Conservation (phyloP, 192 early-diverging fungal species). For the Entomortierella chlamydospora region DNA sequence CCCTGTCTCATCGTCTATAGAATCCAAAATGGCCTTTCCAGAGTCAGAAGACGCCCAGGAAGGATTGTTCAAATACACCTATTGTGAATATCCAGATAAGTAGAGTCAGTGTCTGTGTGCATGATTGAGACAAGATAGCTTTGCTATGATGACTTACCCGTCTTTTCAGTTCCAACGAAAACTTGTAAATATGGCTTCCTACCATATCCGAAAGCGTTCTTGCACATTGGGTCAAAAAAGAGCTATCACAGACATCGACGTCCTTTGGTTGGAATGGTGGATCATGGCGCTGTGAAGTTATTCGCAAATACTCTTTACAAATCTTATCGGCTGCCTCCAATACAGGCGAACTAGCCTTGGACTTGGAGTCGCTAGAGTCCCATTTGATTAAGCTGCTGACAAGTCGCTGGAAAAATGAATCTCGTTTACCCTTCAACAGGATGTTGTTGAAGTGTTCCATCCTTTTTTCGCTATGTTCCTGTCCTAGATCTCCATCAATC, state of each 20-base stretch:
- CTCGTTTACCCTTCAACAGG: slow-evolving; percentile 31
- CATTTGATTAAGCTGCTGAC: slow-evolving; percentile 17
- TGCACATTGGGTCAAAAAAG: slow-evolving; percentile 24
- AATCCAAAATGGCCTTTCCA: slow-evolving; percentile 27
- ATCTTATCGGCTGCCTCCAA: slow-evolving; percentile 18
- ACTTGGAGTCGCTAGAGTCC: slow-evolving; percentile 19
- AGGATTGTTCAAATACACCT: slow-evolving; percentile 16
- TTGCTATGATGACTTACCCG: slow-evolving; percentile 25
- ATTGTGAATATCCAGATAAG: slow-evolving; percentile 12
- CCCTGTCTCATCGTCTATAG: slow-evolving; percentile 23
- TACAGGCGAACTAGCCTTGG: slow-evolving; percentile 18
- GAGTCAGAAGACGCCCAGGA: slow-evolving; percentile 25
- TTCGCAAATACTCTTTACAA: slow-evolving; percentile 21
- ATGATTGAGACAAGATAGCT: slow-evolving; percentile 16
- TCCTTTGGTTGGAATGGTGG: slow-evolving; percentile 26
- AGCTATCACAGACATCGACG: slow-evolving; percentile 16
- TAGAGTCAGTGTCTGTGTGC: slow-evolving; percentile 23
- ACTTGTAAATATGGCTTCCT: slow-evolving; percentile 28
- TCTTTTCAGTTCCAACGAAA: slow-evolving; percentile 28
- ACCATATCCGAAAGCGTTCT: slow-evolving; percentile 32
- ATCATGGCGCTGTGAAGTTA: slow-evolving; percentile 17
- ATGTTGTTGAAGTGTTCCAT: slow-evolving; percentile 26
- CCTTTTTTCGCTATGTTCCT: slow-evolving; percentile 23
- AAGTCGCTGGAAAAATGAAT: slow-evolving; percentile 24
- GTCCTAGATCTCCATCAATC: slow-evolving; percentile 27